phyloP scores from a whole-genome alignment of 805 yeast genomes.

The Starmerella sp. region DNA sequence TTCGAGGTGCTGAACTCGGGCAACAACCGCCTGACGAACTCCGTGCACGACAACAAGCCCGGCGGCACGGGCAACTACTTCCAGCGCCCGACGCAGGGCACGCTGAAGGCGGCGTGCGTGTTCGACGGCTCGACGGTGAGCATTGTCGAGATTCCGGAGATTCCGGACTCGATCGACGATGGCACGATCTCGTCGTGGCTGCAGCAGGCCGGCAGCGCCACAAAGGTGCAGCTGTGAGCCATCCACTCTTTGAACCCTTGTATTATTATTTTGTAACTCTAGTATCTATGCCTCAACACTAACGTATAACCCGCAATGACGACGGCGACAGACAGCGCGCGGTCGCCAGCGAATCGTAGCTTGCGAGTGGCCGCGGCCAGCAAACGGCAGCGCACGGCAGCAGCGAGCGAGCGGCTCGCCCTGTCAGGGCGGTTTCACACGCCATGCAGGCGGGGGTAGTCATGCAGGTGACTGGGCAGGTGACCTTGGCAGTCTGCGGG shows the following conservation, averaged over 20 bases:
- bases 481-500: no score
- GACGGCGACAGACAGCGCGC: no score
- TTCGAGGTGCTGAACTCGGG: slow-evolving; percentile 80
- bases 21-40: slow-evolving; percentile 54
- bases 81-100: slow-evolving; percentile 62
- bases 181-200: slow-evolving; percentile 38
- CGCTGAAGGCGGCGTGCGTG: slow-evolving; percentile 84
- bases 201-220: slow-evolving; percentile 36
- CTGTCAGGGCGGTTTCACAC: no score
- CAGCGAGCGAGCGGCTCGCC: no score
- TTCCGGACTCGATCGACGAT: slow-evolving; percentile 43
- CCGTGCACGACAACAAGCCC: slow-evolving; percentile 79
- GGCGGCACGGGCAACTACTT: slow-evolving; percentile 77
- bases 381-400: no score
- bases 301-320: no score
- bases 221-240: slow-evolving; percentile 23
- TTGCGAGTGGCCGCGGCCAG: no score
- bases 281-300: not conserved
- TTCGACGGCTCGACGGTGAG: slow-evolving; percentile 41
- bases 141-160: slow-evolving; percentile 55
- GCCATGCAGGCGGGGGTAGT: no score
- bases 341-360: no score
- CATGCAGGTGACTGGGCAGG: no score
- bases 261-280: not conserved
- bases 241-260: not conserved